Conservation (phyloP, 164 flowering plant species). For the Macadamia tetraphylla region DNA sequence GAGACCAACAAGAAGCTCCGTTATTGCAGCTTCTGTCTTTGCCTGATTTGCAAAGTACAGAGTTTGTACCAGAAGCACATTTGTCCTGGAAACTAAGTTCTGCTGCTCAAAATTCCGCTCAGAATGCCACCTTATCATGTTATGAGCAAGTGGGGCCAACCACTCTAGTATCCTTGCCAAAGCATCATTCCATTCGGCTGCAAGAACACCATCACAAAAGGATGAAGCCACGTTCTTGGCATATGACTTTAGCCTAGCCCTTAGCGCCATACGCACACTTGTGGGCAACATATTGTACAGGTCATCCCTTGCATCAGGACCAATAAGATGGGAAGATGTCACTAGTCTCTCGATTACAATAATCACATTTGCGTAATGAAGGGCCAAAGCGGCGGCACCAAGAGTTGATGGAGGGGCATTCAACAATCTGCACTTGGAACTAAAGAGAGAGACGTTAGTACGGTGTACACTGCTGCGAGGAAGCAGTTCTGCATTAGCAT, state of each 20-base stretch:
- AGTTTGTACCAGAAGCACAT: slow-evolving; percentile 78
- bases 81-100: slow-evolving; percentile 50
- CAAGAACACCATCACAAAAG: slow-evolving; percentile 56
- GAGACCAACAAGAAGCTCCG: slow-evolving; percentile 91
- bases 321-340: slow-evolving; percentile 81
- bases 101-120: slow-evolving; percentile 87
- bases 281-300: slow-evolving; percentile 81
- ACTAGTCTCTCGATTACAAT: slow-evolving; percentile 74
- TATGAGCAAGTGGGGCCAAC: slow-evolving; percentile 89
- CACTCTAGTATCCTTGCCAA: slow-evolving; percentile 63
- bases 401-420: slow-evolving; percentile 70
- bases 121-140: slow-evolving; percentile 93
- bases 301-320: slow-evolving; percentile 80
- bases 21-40: slow-evolving; percentile 74
- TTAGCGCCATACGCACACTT: slow-evolving; percentile 46
- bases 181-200: slow-evolving; percentile 71
- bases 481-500: slow-evolving; percentile 7
- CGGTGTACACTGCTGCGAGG: slow-evolving; percentile 8
- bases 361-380: slow-evolving; percentile 84
- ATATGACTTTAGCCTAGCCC: slow-evolving; percentile 61
- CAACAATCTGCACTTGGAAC: slow-evolving; percentile 34
- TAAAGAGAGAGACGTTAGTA: slow-evolving; percentile 18
- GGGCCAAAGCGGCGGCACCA: slow-evolving; percentile 77
- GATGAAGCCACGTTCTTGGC: slow-evolving; percentile 39
- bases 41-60: slow-evolving; percentile 78